These are phyloP conservation scores for Dendrobium catenatum DNA, from an alignment of 106 monocot species.

Conservation along the genomic window DNA sequence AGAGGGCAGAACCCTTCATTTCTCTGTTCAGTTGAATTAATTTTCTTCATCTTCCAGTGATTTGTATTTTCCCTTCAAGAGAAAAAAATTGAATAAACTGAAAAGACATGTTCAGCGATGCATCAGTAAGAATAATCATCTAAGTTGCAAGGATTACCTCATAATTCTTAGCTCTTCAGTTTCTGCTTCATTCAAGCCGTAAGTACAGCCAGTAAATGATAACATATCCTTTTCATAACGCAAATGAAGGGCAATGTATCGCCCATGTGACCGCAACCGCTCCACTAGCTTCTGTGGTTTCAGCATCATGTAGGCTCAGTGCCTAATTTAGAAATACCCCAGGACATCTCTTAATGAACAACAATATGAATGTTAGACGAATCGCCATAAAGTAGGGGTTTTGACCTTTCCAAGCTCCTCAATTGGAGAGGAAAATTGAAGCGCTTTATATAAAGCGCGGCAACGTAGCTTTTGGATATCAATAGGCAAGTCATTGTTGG, in stretches of 20 bases:
- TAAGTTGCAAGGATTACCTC: conserved; percentile 37
- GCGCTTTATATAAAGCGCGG: conserved; percentile 69
- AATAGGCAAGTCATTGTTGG: conserved; percentile 83
- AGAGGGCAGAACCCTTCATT: conserved; percentile 73
- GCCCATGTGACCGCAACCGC: conserved; percentile 54
- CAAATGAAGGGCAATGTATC: conserved; percentile 85
- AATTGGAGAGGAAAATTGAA: conserved; percentile 76
- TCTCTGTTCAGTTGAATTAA: conserved; percentile 88
- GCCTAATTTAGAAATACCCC: conserved; percentile 66
- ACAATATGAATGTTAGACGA: neutral
- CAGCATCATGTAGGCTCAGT: conserved; percentile 83
- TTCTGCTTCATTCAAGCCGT: conserved; percentile 62
- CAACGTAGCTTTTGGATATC: conserved; percentile 78
- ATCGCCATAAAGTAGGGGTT: neutral
- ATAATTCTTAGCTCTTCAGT: conserved; percentile 72
- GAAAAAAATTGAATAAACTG: neutral
- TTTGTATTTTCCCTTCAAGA: conserved; percentile 64
- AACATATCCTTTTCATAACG: conserved; percentile 98
- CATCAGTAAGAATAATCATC: neutral
- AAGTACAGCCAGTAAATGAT: conserved; percentile 89
- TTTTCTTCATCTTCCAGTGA: conserved; percentile 90
- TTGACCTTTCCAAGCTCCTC: conserved; percentile 81
- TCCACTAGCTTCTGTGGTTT: conserved; percentile 95
- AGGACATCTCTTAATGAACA: conserved; percentile 52
- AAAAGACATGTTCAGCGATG: conserved; percentile 1